Conservation (phyloP, 225 moss, liverwort and hornwort genomes). For the Anthoceros angustus region DNA sequence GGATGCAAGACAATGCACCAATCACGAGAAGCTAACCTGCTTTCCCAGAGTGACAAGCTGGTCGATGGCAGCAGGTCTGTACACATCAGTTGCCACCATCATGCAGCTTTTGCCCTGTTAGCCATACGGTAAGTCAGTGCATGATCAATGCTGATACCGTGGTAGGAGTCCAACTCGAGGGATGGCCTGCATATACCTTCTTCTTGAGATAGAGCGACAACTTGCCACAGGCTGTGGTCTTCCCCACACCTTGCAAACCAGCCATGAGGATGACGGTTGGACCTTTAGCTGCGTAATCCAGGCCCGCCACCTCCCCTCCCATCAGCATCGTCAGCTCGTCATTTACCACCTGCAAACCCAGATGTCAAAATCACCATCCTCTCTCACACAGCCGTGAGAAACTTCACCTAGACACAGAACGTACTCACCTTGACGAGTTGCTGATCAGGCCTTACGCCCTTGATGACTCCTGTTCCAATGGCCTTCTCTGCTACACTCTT, state of each 20-base stretch:
- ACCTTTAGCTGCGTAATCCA: conserved; percentile 62
- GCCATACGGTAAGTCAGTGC: not conserved
- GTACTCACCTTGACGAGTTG: conserved; percentile 50
- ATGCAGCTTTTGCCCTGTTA: conserved; percentile 53
- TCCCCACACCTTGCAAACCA: conserved; percentile 94
- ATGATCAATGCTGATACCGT: not conserved
- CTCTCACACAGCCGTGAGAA: not conserved
- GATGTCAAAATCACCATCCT: not conserved
- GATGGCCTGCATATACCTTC: conserved; percentile 19
- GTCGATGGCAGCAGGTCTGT: conserved; percentile 91
- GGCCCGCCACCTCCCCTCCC: conserved; percentile 69
- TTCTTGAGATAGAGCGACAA: conserved; percentile 71
- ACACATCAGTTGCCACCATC: conserved; percentile 98
- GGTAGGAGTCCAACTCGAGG: too few species aligned
- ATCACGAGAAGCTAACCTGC: conserved; percentile 28
- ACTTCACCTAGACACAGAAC: not conserved
- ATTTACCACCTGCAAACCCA: conserved; percentile 69
- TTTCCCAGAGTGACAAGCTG: conserved; percentile 82
- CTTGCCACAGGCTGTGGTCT: conserved; percentile 95
- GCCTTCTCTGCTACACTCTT: conserved; percentile 73
- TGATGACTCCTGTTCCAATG: conserved; percentile 67
- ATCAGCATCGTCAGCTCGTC: conserved; percentile 82
- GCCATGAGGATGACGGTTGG: conserved; percentile 93
- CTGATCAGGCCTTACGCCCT: conserved; percentile 85
- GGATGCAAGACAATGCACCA: not conserved